Conservation (phyloP, 495 filamentous ascomycete species). For the Corynascus novoguineensis region DNA sequence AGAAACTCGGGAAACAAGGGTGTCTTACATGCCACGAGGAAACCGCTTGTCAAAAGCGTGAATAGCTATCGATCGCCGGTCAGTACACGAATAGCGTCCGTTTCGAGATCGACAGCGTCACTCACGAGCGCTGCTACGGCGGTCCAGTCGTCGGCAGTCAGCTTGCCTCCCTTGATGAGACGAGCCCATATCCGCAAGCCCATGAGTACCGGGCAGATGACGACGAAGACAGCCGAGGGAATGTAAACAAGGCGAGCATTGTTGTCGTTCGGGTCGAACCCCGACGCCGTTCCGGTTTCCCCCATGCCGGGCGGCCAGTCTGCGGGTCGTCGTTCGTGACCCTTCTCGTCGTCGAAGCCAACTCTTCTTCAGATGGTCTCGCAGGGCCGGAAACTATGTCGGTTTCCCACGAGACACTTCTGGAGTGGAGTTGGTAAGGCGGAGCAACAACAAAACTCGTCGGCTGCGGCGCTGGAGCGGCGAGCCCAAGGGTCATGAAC, state of each 20-base stretch:
- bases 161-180: constrained; percentile 1
- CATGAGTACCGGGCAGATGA: constrained; percentile 5
- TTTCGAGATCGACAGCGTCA: background rate
- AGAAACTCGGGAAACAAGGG: background rate
- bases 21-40: background rate
- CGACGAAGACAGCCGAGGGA: background rate
- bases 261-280: constrained; percentile 3
- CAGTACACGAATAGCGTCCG: background rate
- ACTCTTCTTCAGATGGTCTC: background rate
- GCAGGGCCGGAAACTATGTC: too few species aligned
- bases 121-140: constrained; percentile 2
- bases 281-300: background rate
- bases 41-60: background rate
- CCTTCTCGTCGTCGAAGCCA: background rate
- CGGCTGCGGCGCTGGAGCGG: background rate
- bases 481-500: background rate
- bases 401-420: background rate
- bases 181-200: constrained; percentile 3
- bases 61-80: background rate
- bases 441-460: background rate
- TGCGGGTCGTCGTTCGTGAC: background rate
- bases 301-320: background rate
- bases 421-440: background rate
- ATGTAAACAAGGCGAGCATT: background rate
- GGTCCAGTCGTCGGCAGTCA: constrained; percentile 2